Evolutionary conservation across 2,329 filamentous ascomycete genomes (phyloP), one percentile per base, ranked within the genome.

Genomic region (Byssochlamys sp.): DNA sequence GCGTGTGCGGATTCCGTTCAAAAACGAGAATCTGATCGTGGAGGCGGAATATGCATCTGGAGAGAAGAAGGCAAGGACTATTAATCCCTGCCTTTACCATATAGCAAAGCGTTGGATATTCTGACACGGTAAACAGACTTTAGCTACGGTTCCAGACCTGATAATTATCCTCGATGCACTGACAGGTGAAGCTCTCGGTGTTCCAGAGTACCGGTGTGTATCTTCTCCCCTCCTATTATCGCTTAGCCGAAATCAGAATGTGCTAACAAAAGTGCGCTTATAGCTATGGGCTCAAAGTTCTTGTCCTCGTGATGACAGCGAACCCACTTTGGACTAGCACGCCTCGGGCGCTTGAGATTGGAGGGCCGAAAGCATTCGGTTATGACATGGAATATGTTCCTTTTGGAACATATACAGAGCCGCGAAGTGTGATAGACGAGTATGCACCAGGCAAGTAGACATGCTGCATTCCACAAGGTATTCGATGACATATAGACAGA

Each of bases 61-160:
- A 7, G 54, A 61, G 24, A 45, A 53, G 24, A 61, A 31, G 29
- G 57, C 57, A 56, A 31, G 29, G 29, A 27, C 28, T n/a, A 35
- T 4, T 31, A 27, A 9, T 5, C 24, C 10, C 27, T 24, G 24
- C 24, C 49, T 3, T 4, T 12, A 28, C 3, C 12, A 19, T 26
- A 6, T 14, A 26, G 24, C 26, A 12, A 28, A 10, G 2, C n/a
- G 3, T 4, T 19, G 14, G n/a, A 24, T n/a, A 9, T 14, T 26
- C 49, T 51, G 24, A 51, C 49, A 51, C 27, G 5, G 14, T 51
- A 26, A 25, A 14, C 4, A 67, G 50, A 67, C 83, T 0, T 65
- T 84, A 1, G 79, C 79, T 1, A 75, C 80, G 1, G 82, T 83
- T 1, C 83, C 83, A 0, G 83, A 85, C 57, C 68, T 85, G 5